Percentiles rank a stretch among this genome's conserved stretches.
Evolutionary conservation across 805 yeast species (phyloP).

Genomic region (Saccharomyces kudriavzevii): DNA sequence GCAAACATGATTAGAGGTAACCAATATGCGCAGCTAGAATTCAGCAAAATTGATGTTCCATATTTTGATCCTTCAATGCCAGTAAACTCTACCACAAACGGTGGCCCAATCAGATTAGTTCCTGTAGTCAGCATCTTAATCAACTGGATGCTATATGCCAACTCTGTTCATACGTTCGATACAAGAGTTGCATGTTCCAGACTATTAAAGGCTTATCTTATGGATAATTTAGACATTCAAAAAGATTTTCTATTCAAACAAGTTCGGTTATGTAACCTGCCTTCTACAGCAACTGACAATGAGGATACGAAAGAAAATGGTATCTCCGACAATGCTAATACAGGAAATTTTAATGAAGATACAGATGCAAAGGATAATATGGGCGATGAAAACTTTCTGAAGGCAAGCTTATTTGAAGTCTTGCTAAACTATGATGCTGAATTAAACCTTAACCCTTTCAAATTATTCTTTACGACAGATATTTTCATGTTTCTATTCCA

Average conservation of each 20-base stretch:
- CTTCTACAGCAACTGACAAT: background rate
- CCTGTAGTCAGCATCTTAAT: slow-evolving; percentile 71
- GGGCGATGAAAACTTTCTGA: slow-evolving; percentile 1
- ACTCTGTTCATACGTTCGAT: slow-evolving; percentile 80
- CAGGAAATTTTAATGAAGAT: slow-evolving; percentile 4
- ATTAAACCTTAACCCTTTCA: slow-evolving; percentile 72
- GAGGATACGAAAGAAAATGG: slow-evolving; percentile 15
- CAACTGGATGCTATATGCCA: slow-evolving; percentile 73
- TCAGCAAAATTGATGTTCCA: slow-evolving; percentile 84
- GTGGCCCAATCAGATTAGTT: slow-evolving; percentile 30
- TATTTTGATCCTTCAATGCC: slow-evolving; percentile 70
- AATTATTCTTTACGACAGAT: slow-evolving; percentile 73
- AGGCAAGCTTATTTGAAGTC: slow-evolving; percentile 52
- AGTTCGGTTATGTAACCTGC: slow-evolving; percentile 35
- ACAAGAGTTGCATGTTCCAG: slow-evolving; percentile 65
- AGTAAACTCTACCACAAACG: slow-evolving; percentile 10
- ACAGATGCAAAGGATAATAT: slow-evolving; percentile 33
- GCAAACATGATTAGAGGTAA: slow-evolving; percentile 71
- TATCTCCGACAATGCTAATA: background rate
- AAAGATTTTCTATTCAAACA: slow-evolving; percentile 60
- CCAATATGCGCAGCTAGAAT: slow-evolving; percentile 55
- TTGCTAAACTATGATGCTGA: slow-evolving; percentile 72
- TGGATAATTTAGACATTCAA: slow-evolving; percentile 55
- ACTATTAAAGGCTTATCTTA: slow-evolving; percentile 60
- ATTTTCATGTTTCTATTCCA: slow-evolving; percentile 52